These are phyloP conservation scores for Diphasiastrum complanatum DNA, from an alignment of 83 land plant genomes.

Conservation along the genomic window DNA sequence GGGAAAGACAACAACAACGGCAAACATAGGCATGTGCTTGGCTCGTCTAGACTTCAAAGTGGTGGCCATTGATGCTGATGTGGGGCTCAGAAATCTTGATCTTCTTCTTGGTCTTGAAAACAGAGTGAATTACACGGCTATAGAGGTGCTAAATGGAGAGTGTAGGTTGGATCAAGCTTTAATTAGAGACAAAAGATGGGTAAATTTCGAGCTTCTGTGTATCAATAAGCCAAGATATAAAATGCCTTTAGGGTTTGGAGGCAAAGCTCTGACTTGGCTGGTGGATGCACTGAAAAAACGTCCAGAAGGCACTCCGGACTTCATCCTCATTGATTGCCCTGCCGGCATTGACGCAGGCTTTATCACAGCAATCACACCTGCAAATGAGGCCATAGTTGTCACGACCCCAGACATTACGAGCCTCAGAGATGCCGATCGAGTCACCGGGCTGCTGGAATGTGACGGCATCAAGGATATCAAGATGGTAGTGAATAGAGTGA, in stretches of 20 bases:
- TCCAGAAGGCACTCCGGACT: constrained; percentile 65
- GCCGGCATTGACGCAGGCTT: constrained; percentile 98
- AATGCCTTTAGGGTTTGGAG: constrained; percentile 85
- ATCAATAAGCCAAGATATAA: constrained; percentile 87
- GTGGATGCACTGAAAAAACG: constrained; percentile 75
- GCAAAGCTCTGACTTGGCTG: constrained; percentile 84
- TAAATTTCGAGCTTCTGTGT: constrained; percentile 78
- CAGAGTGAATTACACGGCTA: constrained; percentile 89
- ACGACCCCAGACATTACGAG: constrained; percentile 93
- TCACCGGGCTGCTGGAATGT: constrained; percentile 87
- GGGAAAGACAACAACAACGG: constrained; percentile 94
- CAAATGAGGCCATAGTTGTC: constrained; percentile 87
- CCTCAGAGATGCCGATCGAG: constrained; percentile 87
- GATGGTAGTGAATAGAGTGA: constrained; percentile 89
- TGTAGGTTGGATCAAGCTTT: constrained; percentile 94
- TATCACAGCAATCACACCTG: constrained; percentile 95
- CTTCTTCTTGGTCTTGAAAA: constrained; percentile 94
- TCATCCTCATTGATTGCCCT: constrained; percentile 90
- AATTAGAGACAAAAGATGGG: constrained; percentile 84
- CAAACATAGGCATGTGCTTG: constrained; percentile 78
- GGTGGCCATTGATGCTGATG: constrained; percentile 96
- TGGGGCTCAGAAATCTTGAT: constrained; percentile 92
- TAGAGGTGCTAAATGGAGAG: constrained; percentile 90
- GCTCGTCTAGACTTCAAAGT: constrained; percentile 87
- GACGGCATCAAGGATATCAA: constrained; percentile 92